These are phyloP conservation scores for Vitis hybrid DNA, from an alignment of 177 flowering plant species.

Conservation along the genomic window DNA sequence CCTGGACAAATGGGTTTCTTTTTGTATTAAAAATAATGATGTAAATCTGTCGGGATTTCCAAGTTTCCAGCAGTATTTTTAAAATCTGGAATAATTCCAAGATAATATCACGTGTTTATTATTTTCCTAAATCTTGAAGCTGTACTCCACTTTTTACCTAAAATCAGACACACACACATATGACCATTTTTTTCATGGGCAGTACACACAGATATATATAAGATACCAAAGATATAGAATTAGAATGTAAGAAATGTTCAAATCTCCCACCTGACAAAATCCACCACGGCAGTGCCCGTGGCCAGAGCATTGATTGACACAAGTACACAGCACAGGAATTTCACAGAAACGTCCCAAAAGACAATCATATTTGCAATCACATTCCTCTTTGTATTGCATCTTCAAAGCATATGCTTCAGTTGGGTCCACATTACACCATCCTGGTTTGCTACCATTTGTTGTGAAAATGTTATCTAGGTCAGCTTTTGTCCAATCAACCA, in stretches of 20 bases:
- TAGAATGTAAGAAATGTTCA: not conserved
- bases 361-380: constrained; percentile 97
- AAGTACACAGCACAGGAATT: constrained; percentile 62
- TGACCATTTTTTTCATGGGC: not conserved
- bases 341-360: constrained; percentile 82
- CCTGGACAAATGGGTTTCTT: too few relatives aligned
- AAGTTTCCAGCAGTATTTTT: too few relatives aligned
- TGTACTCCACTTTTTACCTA: not conserved
- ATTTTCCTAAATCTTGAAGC: not conserved
- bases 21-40: too few relatives aligned
- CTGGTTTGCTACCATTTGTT: constrained; percentile 65
- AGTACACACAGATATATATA: not conserved
- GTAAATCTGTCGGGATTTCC: too few relatives aligned
- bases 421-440: constrained; percentile 99
- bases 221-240: not conserved
- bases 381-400: constrained; percentile 71
- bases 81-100: not conserved
- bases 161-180: too few relatives aligned
- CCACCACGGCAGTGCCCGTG: constrained; percentile 95
- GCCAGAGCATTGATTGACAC: constrained; percentile 92
- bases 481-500: constrained; percentile 71
- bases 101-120: not conserved
- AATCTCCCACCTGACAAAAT: constrained; percentile 70
- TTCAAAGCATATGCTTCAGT: constrained; percentile 67
- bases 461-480: constrained; percentile 75